Evolutionary conservation across 2,329 filamentous ascomycete species (phyloP).

Genomic region (Penicillium oxalicum): DNA sequence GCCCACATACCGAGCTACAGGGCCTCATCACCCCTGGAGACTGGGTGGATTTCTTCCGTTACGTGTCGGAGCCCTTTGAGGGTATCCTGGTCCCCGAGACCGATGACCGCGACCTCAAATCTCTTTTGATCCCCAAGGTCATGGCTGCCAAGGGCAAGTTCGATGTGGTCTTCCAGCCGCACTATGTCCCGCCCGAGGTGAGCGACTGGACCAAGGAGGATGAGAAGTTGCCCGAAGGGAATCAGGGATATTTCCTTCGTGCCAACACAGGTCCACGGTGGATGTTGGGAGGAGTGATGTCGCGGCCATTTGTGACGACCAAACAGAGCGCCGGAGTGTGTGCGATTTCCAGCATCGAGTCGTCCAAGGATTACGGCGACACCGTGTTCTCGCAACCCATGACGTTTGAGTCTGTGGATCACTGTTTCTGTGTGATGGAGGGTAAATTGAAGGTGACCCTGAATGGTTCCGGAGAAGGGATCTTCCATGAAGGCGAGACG

Average conservation of each 20-base stretch:
- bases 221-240: slow-evolving; percentile 18
- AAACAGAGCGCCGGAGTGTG: slow-evolving; percentile 46
- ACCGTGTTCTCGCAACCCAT: slow-evolving; percentile 36
- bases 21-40: slow-evolving; percentile 53
- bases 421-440: slow-evolving; percentile 48
- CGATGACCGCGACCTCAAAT: slow-evolving; percentile 48
- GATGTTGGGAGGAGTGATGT: slow-evolving; percentile 32
- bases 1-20: slow-evolving; percentile 50
- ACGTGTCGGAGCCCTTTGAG: slow-evolving; percentile 49
- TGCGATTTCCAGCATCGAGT: slow-evolving; percentile 50
- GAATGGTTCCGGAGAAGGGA: slow-evolving; percentile 27
- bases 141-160: slow-evolving; percentile 52
- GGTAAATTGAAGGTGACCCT: slow-evolving; percentile 42
- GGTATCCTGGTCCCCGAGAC: slow-evolving; percentile 48
- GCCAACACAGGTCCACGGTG: slow-evolving; percentile 40
- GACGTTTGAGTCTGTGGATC: slow-evolving; percentile 46
- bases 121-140: slow-evolving; percentile 49
- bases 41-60: slow-evolving; percentile 58
- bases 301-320: slow-evolving; percentile 45
- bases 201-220: slow-evolving; percentile 23
- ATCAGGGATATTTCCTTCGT: slow-evolving; percentile 47
- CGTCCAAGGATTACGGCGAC: slow-evolving; percentile 29
- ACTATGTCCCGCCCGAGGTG: slow-evolving; percentile 43
- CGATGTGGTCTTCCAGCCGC: slow-evolving; percentile 50
- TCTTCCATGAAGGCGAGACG: slow-evolving; percentile 45